Evolutionary conservation across 768 basidiomycete genomes (phyloP).

Genomic region (Trametes sanguinea): DNA sequence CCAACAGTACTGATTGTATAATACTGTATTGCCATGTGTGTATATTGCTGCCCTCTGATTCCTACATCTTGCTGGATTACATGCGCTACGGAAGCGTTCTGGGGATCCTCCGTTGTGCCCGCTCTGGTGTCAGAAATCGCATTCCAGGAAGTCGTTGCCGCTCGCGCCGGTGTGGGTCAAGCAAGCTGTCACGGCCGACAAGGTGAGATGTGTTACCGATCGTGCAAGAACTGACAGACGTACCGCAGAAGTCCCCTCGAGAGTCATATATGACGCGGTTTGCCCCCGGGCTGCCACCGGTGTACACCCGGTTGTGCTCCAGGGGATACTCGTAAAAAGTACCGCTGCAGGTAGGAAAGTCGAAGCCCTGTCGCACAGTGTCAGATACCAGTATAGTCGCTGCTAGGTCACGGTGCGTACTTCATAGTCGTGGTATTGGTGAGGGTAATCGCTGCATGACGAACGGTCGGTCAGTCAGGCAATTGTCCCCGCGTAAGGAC

Average conservation of each 20-base stretch:
- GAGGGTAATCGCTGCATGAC: constrained; percentile 29
- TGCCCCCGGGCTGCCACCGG: constrained; percentile 32
- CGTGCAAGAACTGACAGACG: not conserved
- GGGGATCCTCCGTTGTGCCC: not conserved
- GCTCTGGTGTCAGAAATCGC: constrained; percentile 12
- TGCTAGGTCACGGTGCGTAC: constrained; percentile 8
- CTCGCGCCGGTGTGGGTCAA: constrained; percentile 28
- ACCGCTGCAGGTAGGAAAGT: constrained; percentile 28
- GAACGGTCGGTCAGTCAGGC: not conserved
- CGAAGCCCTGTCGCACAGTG: constrained; percentile 23
- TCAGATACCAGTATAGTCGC: not conserved
- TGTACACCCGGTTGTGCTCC: constrained; percentile 27
- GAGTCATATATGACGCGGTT: constrained; percentile 32
- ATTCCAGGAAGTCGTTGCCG: constrained; percentile 25
- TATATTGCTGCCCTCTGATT: not conserved
- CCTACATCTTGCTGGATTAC: not conserved
- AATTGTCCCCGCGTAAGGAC: not conserved
- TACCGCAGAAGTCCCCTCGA: constrained; percentile 28
- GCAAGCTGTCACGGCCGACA: constrained; percentile 17
- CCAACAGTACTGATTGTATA: constrained; percentile 40
- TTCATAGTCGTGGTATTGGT: constrained; percentile 33
- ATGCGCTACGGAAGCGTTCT: not conserved
- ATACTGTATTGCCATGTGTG: constrained; percentile 16
- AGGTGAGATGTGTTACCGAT: not conserved
- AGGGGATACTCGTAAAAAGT: constrained; percentile 30